phyloP scores from a whole-genome alignment of 768 basidiomycete species.

The Leccinellum rugosiceps region DNA sequence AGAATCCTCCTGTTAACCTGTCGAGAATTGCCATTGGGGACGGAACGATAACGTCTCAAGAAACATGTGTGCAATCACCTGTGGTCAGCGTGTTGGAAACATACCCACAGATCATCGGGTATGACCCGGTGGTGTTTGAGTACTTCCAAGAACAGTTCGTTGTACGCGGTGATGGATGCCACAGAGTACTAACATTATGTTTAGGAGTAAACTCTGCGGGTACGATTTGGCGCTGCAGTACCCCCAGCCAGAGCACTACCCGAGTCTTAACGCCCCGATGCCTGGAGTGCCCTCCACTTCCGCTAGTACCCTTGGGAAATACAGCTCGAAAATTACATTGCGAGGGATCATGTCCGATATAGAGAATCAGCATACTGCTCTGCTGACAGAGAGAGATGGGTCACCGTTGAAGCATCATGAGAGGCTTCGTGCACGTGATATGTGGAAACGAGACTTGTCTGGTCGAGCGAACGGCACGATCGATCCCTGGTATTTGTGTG shows the following conservation, averaged over 20 bases:
- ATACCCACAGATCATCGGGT: constrained; percentile 72
- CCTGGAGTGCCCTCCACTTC: fast-evolving
- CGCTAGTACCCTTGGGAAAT: background rate
- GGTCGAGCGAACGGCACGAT: constrained; percentile 54
- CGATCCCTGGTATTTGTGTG: constrained; percentile 60
- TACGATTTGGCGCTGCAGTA: no score
- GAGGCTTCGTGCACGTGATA: constrained; percentile 18
- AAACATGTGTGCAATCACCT: constrained; percentile 50
- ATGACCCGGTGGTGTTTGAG: no score
- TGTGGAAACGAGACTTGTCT: constrained; percentile 46
- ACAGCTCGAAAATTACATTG: constrained; percentile 2
- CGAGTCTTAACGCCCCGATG: constrained; percentile 19
- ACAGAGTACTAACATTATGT: no score
- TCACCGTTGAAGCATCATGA: constrained; percentile 18
- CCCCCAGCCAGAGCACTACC: constrained; percentile 45
- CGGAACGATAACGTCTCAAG: constrained; percentile 49
- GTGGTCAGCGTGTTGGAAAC: constrained; percentile 63
- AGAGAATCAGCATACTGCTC: constrained; percentile 15
- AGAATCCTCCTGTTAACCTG: constrained; percentile 65
- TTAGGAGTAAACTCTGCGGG: no score
- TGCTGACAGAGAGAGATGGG: constrained; percentile 13
- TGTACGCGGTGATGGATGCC: no score
- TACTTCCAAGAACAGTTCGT: no score
- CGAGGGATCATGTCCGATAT: constrained; percentile 8
- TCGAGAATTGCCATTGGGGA: constrained; percentile 68